Base-by-base conservation (phyloP, 208 protist species). In the Leishmania braziliensis region DNA sequence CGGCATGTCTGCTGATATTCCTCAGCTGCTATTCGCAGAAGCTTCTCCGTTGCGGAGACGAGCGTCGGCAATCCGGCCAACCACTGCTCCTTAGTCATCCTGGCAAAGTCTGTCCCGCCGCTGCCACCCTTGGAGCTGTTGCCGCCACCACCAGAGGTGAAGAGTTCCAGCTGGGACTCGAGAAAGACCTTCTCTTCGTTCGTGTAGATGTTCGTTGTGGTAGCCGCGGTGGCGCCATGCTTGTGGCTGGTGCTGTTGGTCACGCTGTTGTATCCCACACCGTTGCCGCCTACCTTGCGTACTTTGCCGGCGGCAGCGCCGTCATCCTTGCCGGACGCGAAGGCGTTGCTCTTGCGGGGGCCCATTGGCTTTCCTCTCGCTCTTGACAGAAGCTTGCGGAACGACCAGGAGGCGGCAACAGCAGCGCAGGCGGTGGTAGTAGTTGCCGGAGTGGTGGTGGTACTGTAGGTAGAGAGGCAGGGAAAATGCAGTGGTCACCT, bases 21-120 rank as follows among this genome's bases (percentile, higher is more conserved):
- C 26, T 89, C 85, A 50, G 84, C 81, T 3, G 90, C 90, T 20
- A 83, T 69, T n/a, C 88, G 77, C 9, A 86, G 29, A 29, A 86
- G 53, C 78, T 77, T 86, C 66, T 86, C 82, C 26, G 82, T 86
- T 3, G 82, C 78, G 0, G 82, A 79, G 73, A 86, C 8, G 14
- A 86, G 82, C 51, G 68, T 46, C 20, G 82, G 77, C 72, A 86
- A 62, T 5, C 82, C 78, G 6, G 78, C 43, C 51, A 80, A 18
- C 82, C 82, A 86, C 9, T 77, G 82, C 73, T 86, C 82, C 51
- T 72, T 77, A 20, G 80, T 79, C 84, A 83, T 84, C 4, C 46
- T 69, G 3, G 75, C 29, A 46, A 82, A 76, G 46, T 82, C 72
- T 2, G 36, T 48, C 23, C 73, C 33, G 33, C 60, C 58, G 54